Conservation (phyloP, 306 rosid genomes). For the Glycine tomentella region DNA sequence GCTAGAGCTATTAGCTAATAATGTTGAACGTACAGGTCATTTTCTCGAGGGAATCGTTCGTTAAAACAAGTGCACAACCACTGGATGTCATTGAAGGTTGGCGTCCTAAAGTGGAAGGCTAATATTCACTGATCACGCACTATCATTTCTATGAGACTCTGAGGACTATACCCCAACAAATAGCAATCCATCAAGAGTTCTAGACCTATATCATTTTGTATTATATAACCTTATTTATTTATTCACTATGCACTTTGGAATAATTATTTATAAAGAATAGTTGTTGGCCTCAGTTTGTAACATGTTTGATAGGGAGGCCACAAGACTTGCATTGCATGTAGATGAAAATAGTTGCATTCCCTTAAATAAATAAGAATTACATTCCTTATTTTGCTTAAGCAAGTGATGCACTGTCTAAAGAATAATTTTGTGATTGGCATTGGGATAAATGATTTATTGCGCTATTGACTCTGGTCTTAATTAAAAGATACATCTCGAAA, state of each 20-base stretch:
- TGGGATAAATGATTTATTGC: too few species aligned
- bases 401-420: background rate
- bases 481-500: too few species aligned
- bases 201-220: slow-evolving; percentile 30
- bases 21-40: slow-evolving; percentile 60
- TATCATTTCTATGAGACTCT: background rate
- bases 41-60: slow-evolving; percentile 83
- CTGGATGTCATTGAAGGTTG: slow-evolving; percentile 94
- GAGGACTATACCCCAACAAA: background rate
- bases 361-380: background rate
- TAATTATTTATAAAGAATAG: slow-evolving; percentile 19
- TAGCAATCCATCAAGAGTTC: slow-evolving; percentile 25
- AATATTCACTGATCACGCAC: slow-evolving; percentile 34
- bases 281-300: slow-evolving; percentile 30
- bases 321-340: slow-evolving; percentile 17
- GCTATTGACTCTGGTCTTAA: too few species aligned
- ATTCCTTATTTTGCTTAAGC: slow-evolving; percentile 13
- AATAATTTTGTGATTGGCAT: too few species aligned
- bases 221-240: slow-evolving; percentile 13
- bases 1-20: too few species aligned
- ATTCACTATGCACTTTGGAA: background rate
- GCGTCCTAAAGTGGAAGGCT: slow-evolving; percentile 91
- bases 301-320: slow-evolving; percentile 37
- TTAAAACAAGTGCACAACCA: slow-evolving; percentile 72
- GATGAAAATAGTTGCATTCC: slow-evolving; percentile 36